Evolutionary conservation across 805 yeast species (phyloP), one percentile per base, ranked within the genome.

Genomic region (Spathaspora boniae): DNA sequence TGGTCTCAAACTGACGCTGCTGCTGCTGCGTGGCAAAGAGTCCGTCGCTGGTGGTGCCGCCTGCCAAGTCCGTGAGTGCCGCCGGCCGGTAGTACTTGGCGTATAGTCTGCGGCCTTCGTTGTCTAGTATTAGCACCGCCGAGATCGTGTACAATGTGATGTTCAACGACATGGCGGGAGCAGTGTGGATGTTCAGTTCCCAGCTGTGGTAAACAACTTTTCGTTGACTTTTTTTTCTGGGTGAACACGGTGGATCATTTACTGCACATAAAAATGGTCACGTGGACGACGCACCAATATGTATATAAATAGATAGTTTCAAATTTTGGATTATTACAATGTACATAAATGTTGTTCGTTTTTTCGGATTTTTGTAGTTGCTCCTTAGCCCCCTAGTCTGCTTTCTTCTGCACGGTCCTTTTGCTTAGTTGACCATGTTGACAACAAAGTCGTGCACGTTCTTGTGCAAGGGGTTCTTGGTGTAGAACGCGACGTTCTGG

Each of bases 41-140:
- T n/a, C n/a, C n/a, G n/a, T n/a, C n/a, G n/a, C n/a, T n/a, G n/a
- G n/a, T 4, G 11, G 4, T 4, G 22, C 5, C n/a, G 22, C 24
- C 16, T 26, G 34, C 60, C 45, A 80, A 80, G n/a, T n/a, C n/a
- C n/a, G n/a, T n/a, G n/a, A n/a, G n/a, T n/a, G n/a, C n/a, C 26
- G 87, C 84, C 8, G 82, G 76, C 34, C 70, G 68, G 66, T 82
- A 91, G 70, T 91, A 93, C 54, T 89, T 89, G 44, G 95, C 82
- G 52, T 76, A 84, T 26, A 93, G 63, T 48, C 98, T 70, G 37
- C 78, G 73, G 11, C 95, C 96, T 37, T 81, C 82, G 48, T 69
- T 76, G 58, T 89, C 97, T 46, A 93, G 74, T 46, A 93, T 75
- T 47, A 91, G 62, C 29, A 84, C 70, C 4, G 96, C 93, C 26